Conservation (phyloP, 495 filamentous ascomycete genomes). For the Penicillium lividum region DNA sequence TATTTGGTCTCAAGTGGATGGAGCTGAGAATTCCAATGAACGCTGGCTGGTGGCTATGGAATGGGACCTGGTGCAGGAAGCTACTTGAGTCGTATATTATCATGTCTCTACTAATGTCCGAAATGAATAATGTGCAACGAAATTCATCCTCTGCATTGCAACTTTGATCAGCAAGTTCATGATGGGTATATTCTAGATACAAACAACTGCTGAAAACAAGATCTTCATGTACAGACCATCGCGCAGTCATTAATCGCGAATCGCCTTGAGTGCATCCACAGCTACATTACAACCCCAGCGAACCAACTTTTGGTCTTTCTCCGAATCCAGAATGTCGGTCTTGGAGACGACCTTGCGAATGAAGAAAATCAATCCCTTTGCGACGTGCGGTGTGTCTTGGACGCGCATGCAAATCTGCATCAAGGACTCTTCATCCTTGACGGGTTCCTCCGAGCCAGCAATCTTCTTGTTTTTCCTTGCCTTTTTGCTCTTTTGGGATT, state of each 20-base stretch:
- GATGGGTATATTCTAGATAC: slow-evolving; percentile 30
- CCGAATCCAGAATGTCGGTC: slow-evolving; percentile 65
- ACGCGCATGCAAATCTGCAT: slow-evolving; percentile 64
- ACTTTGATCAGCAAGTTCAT: slow-evolving; percentile 13
- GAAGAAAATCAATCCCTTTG: slow-evolving; percentile 74
- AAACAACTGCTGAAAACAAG: slow-evolving; percentile 11
- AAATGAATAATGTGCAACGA: slow-evolving; percentile 10
- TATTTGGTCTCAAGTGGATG: background rate
- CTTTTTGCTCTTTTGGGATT: slow-evolving; percentile 50
- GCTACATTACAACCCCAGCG: slow-evolving; percentile 72
- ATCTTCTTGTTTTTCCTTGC: slow-evolving; percentile 30
- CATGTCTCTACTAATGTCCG: background rate
- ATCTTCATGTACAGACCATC: slow-evolving; percentile 1
- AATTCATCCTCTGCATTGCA: slow-evolving; percentile 5
- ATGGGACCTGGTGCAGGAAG: slow-evolving; percentile 37
- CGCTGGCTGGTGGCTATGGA: slow-evolving; percentile 44
- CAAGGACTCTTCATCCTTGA: slow-evolving; percentile 55
- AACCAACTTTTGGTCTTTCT: slow-evolving; percentile 58
- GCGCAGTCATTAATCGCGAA: slow-evolving; percentile 31
- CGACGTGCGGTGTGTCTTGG: slow-evolving; percentile 61
- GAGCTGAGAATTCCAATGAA: background rate
- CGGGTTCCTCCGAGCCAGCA: slow-evolving; percentile 24
- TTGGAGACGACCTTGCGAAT: slow-evolving; percentile 73
- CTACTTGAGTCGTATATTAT: background rate
- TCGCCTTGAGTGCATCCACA: slow-evolving; percentile 55